A percentile compares a stretch with the other conserved stretches of the same genome.
phyloP scores from a whole-genome alignment of 176 grass and related monocot genomes.

The Olyra latifolia region DNA sequence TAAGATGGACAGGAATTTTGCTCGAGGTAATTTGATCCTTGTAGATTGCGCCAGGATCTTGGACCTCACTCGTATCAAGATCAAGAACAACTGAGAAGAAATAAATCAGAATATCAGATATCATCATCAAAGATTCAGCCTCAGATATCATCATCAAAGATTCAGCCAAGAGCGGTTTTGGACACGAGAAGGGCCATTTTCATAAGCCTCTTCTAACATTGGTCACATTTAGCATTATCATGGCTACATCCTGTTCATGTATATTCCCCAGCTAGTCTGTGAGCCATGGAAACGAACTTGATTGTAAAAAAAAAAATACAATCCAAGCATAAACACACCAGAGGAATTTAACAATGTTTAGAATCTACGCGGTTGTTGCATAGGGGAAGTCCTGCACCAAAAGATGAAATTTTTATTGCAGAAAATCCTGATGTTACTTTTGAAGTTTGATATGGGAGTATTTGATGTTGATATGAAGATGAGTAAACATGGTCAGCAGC shows the following conservation, averaged over 20 bases:
- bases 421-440: neutral
- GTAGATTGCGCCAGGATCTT: neutral
- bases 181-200: neutral
- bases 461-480: neutral
- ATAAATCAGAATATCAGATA: neutral
- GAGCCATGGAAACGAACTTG: neutral
- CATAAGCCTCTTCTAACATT: neutral
- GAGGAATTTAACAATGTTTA: no score
- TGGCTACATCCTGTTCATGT: neutral
- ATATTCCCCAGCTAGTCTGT: neutral
- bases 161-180: neutral
- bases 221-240: neutral
- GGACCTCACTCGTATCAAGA: neutral
- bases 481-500: neutral
- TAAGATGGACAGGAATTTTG: conserved; percentile 31
- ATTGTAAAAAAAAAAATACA: no score
- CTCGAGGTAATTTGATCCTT: conserved; percentile 13
- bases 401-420: neutral
- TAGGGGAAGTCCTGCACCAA: neutral
- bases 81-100: conserved; percentile 28
- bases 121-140: no score
- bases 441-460: neutral
- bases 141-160: neutral
- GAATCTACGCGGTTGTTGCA: no score
- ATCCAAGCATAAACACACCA: no score